phyloP scores from a whole-genome alignment of 768 basidiomycete genomes.

The Lactarius psammicola region DNA sequence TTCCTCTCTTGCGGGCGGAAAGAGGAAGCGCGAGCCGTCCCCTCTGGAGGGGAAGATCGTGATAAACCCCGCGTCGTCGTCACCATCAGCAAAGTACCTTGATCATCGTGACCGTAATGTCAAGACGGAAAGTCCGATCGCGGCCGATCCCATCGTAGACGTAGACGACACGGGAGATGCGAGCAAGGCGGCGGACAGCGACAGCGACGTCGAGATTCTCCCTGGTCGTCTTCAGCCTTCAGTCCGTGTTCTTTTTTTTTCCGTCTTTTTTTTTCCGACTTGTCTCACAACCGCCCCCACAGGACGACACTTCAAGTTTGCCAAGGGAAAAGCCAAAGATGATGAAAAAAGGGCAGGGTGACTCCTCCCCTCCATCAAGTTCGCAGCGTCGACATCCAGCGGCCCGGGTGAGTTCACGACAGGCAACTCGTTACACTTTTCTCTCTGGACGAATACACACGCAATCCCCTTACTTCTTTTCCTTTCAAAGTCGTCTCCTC shows the following conservation, averaged over 20 bases:
- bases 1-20: neutral
- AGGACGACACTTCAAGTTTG: neutral
- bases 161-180: neutral
- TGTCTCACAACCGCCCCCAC: neutral
- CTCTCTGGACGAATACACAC: too few species aligned
- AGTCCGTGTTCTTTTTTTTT: conserved; percentile 13
- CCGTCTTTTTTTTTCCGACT: too few species aligned
- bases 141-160: neutral
- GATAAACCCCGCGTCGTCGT: too few species aligned
- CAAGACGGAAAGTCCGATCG: neutral
- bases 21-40: conserved; percentile 20
- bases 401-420: neutral
- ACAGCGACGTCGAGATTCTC: conserved; percentile 24
- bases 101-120: too few species aligned
- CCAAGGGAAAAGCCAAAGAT: neutral
- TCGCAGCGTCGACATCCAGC: neutral
- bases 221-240: conserved; percentile 7
- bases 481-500: neutral
- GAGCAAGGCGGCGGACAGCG: conserved; percentile 8
- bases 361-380: conserved; percentile 2
- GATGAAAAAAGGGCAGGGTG: neutral
- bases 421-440: too few species aligned
- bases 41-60: neutral
- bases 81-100: too few species aligned
- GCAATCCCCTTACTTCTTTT: neutral